Base-by-base conservation (phyloP, 2,329 filamentous ascomycete genomes). In the Fusarium nygamai region DNA sequence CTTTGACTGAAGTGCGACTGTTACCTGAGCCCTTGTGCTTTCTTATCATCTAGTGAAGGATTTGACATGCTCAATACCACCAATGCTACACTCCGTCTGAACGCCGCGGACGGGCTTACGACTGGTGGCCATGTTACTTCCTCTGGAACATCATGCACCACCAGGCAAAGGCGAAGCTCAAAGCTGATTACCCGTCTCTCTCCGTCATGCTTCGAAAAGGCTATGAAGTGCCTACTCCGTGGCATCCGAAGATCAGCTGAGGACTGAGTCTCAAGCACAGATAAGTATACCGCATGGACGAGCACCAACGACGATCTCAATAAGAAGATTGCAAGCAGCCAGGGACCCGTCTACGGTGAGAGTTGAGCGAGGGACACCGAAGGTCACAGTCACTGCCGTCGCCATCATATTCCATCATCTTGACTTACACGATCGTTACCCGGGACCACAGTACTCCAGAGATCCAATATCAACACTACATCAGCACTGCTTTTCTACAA, bases 1-100 rank as follows among this genome's bases (percentile, higher is more conserved):
- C 22, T 24, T 4, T 5, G 3, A 24, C 9, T 3, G 8, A 14
- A 8, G 6, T 14, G 12, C 17, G 48, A 36, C 0, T 3, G n/a
- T 5, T 20, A 8, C 4, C 12, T 3, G 4, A 34, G 16, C 16
- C 17, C 31, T 53, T 27, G 17, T 20, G 31, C n/a, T 51, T 51
- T 51, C n/a, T 24, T 51, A 51, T 20, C 8, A 20, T 20, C 17
- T 36, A 11, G 12, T 27, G 13, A 27, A 27, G 9, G 31, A 16
- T 5, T 12, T 20, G 50, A 27, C 9, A 20, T 22, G 31, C 19
- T 36, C 9, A 20, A 20, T 14, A 27, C 13, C n/a, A 36, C 19
- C 17, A 8, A 53, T 34, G n/a, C 7, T 20, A 20, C 12, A 53
- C 17, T 34, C 17, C 3, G n/a, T 11, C 50, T 20, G 50, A 27